Base-by-base conservation (phyloP, 2,329 filamentous ascomycete genomes). In the Alternaria tenuissima region DNA sequence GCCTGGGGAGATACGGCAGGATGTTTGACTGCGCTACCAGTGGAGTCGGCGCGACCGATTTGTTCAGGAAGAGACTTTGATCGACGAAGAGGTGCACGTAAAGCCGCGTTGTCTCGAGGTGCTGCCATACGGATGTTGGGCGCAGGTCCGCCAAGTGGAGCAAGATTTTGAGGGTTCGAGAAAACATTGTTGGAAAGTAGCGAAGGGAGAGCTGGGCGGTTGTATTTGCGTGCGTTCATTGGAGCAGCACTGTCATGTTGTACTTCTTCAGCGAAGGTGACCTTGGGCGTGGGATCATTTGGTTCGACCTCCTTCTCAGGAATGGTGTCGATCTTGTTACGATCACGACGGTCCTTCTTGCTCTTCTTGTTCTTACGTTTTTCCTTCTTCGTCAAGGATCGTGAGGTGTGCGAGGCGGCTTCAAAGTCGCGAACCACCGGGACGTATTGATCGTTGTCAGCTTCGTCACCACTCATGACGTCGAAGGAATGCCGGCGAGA, bases 171-270 rank as follows among this genome's bases (percentile, higher is more conserved):
- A 4, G 75, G 78, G n/a, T 77, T 81, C 52, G 75, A 77, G 66
- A 94, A 93, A 58, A 93, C 90, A 11, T 88, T 88, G 51, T 91
- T 90, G 0, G 91, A 87, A 4, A 94, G 82, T 47, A 88, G 87
- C 71, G 88, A 91, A 20, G 88, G 86, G 36, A 87, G 76, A 14
- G 85, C 84, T 2, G 89, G 88, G 46, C 85, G 77, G 49, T 92
- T 60, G 41, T 60, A 60, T 44, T 36, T 81, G 46, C 88, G 86
- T 74, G 61, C 81, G 84, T 70, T 89, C 4, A 46, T 49, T 83
- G 72, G 90, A 7, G 60, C 60, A 7, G 71, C 59, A 34, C 74
- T 64, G 18, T 57, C 61, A 20, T 67, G 63, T 38, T 72, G 67
- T 4, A 68, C 68, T 8, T 81, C 69, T 11, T 81, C 76, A 1